Conservation (phyloP, 2,329 filamentous ascomycete species). For the Penicillium sp. region DNA sequence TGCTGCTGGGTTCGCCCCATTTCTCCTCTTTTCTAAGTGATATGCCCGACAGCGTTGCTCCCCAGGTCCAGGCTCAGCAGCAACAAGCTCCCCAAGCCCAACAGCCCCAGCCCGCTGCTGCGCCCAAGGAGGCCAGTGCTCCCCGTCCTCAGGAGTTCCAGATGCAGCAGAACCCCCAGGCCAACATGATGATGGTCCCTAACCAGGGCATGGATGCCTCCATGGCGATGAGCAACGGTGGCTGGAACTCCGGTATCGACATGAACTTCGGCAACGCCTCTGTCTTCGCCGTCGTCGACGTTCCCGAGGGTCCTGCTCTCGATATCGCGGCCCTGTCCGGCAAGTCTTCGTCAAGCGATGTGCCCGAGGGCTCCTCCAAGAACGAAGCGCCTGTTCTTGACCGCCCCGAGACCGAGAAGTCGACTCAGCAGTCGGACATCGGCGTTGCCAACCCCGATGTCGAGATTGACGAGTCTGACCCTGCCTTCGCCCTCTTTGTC, state of each 20-base stretch:
- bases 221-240: conserved; percentile 56
- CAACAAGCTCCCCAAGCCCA: conserved; percentile 46
- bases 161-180: conserved; percentile 64
- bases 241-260: conserved; percentile 53
- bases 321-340: conserved; percentile 68
- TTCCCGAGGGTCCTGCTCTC: conserved; percentile 68
- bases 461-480: conserved; percentile 60
- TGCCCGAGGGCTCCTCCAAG: conserved; percentile 52
- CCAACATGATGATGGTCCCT: conserved; percentile 81
- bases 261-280: conserved; percentile 49
- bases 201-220: conserved; percentile 78
- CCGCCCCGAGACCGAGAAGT: conserved; percentile 27
- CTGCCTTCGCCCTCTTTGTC: conserved; percentile 55
- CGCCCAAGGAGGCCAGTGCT: conserved; percentile 70
- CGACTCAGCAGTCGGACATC: conserved; percentile 19
- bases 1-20: conserved; percentile 77
- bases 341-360: conserved; percentile 64
- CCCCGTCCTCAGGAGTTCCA: conserved; percentile 60
- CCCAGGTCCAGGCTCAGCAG: conserved; percentile 42
- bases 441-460: conserved; percentile 39
- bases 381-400: conserved; percentile 55
- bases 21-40: conserved; percentile 81
- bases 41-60: conserved; percentile 63
- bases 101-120: conserved; percentile 51
- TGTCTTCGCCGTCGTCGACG: conserved; percentile 71